Evolutionary conservation across 495 filamentous ascomycete species (phyloP).

Genomic region (Xylaria cubensis): DNA sequence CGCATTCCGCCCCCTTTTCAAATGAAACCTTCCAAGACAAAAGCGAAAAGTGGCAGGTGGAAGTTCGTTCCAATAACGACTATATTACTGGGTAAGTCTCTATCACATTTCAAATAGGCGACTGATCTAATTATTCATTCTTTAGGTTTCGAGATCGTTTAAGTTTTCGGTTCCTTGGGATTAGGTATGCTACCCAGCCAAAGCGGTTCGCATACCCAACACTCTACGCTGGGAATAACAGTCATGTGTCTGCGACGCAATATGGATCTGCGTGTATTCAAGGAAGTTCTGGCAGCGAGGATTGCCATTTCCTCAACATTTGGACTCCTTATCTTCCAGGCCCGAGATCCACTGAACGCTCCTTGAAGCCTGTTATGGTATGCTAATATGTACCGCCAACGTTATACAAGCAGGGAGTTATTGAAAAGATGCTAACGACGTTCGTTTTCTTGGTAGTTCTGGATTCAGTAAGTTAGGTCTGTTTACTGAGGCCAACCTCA

Average conservation of each 20-base stretch:
- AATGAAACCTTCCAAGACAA: conserved; percentile 46
- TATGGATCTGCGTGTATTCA: conserved; percentile 54
- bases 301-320: conserved; percentile 63
- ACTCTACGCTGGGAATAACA: conserved; percentile 42
- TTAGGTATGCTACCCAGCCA: conserved; percentile 50
- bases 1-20: conserved; percentile 55
- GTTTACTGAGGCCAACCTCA: background rate
- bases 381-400: conserved; percentile 28
- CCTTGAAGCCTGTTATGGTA: conserved; percentile 57
- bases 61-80: conserved; percentile 51
- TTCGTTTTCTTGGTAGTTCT: conserved; percentile 44
- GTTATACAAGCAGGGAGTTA: too few relatives aligned
- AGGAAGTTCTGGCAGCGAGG: conserved; percentile 43
- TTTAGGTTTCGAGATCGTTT: conserved; percentile 56
- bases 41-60: conserved; percentile 50
- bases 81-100: conserved; percentile 47
- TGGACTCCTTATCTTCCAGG: conserved; percentile 60
- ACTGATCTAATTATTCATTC: background rate
- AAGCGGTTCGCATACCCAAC: conserved; percentile 50
- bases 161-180: conserved; percentile 57
- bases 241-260: conserved; percentile 44
- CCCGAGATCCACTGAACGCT: conserved; percentile 28
- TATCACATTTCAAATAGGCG: background rate
- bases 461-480: conserved; percentile 49
- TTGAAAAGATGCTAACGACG: conserved; percentile 33